These are phyloP conservation scores for Triglochin maritima DNA, from an alignment of 106 monocot genomes.

Conservation along the genomic window DNA sequence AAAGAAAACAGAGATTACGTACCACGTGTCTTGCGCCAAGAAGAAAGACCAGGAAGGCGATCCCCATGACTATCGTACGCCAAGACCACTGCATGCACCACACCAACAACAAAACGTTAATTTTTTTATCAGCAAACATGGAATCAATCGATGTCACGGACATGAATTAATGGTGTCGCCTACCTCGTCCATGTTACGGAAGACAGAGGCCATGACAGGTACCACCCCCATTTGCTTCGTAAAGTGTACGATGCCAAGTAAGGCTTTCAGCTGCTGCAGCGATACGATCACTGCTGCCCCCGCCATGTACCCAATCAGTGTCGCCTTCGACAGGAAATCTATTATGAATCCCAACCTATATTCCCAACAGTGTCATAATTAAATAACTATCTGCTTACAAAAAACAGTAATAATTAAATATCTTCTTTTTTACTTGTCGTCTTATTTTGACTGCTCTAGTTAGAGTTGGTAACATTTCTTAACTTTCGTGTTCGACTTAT, in stretches of 20 bases:
- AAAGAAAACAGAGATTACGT: constrained; percentile 7
- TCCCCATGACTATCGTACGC: constrained; percentile 77
- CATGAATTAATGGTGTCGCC: neutral
- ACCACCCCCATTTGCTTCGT: constrained; percentile 72
- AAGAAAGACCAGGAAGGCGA: constrained; percentile 58
- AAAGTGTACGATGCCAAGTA: constrained; percentile 81
- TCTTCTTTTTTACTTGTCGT: too few species aligned
- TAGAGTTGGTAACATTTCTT: too few species aligned
- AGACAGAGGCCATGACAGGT: constrained; percentile 61
- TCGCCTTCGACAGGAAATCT: constrained; percentile 82
- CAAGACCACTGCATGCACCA: constrained; percentile 75
- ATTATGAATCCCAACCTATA: constrained; percentile 73
- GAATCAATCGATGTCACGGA: neutral
- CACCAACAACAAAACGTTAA: neutral
- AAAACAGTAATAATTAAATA: neutral
- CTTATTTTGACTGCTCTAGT: too few species aligned
- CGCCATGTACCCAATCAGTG: constrained; percentile 83
- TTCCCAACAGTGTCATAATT: neutral
- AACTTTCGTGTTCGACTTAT: too few species aligned
- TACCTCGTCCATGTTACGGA: constrained; percentile 65
- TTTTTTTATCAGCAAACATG: neutral
- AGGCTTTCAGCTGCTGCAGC: constrained; percentile 76
- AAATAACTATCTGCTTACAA: neutral
- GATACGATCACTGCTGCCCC: constrained; percentile 86
- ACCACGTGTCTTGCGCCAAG: constrained; percentile 67